Conservation (phyloP, 2,329 filamentous ascomycete genomes). For the Xylariaceae sp. region DNA sequence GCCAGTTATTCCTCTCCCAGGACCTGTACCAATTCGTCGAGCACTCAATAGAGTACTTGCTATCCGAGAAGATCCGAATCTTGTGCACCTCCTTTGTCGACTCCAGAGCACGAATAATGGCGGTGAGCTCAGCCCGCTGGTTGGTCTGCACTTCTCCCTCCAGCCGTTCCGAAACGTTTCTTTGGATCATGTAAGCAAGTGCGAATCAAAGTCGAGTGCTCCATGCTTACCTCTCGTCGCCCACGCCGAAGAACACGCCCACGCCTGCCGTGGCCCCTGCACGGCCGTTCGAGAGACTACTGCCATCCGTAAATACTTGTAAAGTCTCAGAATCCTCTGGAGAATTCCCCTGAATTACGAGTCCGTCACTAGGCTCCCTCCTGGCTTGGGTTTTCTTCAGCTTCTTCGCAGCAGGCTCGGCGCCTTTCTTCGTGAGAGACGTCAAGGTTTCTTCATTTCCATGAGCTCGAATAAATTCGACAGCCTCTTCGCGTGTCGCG, state of each 20-base stretch:
- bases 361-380: conserved; percentile 4
- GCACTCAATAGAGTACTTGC: conserved; percentile 85
- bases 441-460: conserved; percentile 41
- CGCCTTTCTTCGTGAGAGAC: conserved; percentile 36
- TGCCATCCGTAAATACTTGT: conserved; percentile 59
- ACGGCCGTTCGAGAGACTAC: conserved; percentile 53
- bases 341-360: no score
- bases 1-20: conserved; percentile 76
- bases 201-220: conserved; percentile 8
- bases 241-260: conserved; percentile 57
- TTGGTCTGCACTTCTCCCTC: conserved; percentile 77
- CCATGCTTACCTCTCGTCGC: conserved; percentile 42
- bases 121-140: conserved; percentile 90
- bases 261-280: conserved; percentile 52
- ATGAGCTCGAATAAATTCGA: conserved; percentile 61
- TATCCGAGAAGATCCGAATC: conserved; percentile 81
- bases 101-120: conserved; percentile 77
- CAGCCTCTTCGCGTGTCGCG: conserved; percentile 62
- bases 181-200: conserved; percentile 21
- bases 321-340: conserved; percentile 31
- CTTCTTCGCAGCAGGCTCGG: conserved; percentile 33
- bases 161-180: conserved; percentile 70
- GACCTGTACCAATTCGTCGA: conserved; percentile 74
- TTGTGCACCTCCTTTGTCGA: conserved; percentile 61
- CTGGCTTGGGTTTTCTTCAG: conserved; percentile 22